Evolutionary conservation across 495 filamentous ascomycete species (phyloP), one percentile per base, ranked within the genome.

Genomic region (Penicillium pulvis): DNA sequence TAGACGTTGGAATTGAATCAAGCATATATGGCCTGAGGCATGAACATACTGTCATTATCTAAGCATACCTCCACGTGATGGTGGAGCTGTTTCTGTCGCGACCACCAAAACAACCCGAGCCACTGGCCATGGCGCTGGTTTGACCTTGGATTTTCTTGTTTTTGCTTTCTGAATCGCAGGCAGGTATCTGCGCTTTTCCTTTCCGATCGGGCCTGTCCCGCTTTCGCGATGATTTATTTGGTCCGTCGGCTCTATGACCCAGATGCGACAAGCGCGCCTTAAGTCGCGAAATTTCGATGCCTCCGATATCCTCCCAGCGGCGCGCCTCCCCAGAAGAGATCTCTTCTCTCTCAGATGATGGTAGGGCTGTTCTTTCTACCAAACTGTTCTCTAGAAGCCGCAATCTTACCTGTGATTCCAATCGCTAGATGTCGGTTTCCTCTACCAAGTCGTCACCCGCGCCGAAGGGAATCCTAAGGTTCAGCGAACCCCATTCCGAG

Each of bases 361-460:
- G 90, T 73, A 65, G 50, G 65, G n/a, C 36, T 49, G 53, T 4
- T 23, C 19, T 57, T 1, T 24, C 16, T 54, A n/a, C 16, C 30
- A 26, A 1, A 16, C 45, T 20, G 16, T 35, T 11, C 28, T 42
- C 39, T 31, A 6, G 19, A 46, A n/a, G 17, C 45, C 50, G 19
- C 16, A 9, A 49, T 51, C 33, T 72, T 45, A 70, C 43, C 51
- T 8, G n/a, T 2, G 20, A 0, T 30, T 60, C 56, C 56, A 36
- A 39, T 24, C 44, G 35, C 23, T 47, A 95, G 92, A 95, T 81
- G 86, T 96, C 69, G 82, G 81, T 53, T 80, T 93, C 56, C 79
- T 96, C 58, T 87, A 89, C 71, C 80, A 89, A 46, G 90, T 96
- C 65, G 84, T 93, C 72, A 79, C 74, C 53, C 79, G 79, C 71